These are phyloP conservation scores for Pseudogymnoascus sp. DNA, from an alignment of 2,329 filamentous ascomycete species.

Conservation along the genomic window DNA sequence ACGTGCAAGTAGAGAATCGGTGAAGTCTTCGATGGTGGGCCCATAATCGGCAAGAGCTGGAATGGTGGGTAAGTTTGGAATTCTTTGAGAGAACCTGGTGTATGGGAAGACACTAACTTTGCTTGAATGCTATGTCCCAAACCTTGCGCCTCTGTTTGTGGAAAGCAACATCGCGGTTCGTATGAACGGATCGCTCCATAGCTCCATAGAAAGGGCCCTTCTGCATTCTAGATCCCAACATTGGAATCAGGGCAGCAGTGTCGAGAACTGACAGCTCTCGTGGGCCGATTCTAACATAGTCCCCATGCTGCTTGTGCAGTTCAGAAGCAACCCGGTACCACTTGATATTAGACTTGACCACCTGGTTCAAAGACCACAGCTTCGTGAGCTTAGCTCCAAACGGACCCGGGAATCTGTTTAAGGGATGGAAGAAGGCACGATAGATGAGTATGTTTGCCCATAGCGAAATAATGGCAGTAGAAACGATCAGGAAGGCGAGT, in stretches of 20 bases:
- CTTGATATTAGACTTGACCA: slow-evolving; percentile 13
- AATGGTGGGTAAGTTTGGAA: not conserved
- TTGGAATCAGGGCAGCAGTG: slow-evolving; percentile 16
- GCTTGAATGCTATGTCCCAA: slow-evolving; percentile 4
- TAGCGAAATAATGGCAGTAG: not conserved
- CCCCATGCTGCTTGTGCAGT: slow-evolving; percentile 19
- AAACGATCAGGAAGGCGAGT: slow-evolving; percentile 1
- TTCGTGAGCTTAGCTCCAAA: slow-evolving; percentile 17
- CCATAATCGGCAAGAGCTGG: slow-evolving; percentile 19
- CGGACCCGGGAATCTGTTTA: slow-evolving; percentile 22
- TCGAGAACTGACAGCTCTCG: slow-evolving; percentile 16
- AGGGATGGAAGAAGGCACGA: slow-evolving; percentile 19
- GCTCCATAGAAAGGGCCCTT: slow-evolving; percentile 21
- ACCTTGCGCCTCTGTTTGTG: slow-evolving; percentile 18
- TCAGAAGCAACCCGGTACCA: slow-evolving; percentile 11
- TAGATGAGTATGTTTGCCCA: slow-evolving; percentile 15
- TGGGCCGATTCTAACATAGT: slow-evolving; percentile 19
- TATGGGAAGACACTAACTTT: not conserved
- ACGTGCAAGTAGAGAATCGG: slow-evolving; percentile 15
- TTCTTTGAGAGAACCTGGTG: not conserved
- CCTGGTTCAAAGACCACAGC: slow-evolving; percentile 14
- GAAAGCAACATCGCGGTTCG: slow-evolving; percentile 13
- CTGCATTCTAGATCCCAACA: slow-evolving; percentile 15
- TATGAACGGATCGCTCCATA: slow-evolving; percentile 12
- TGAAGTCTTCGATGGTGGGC: slow-evolving; percentile 14